Evolutionary conservation across 2,329 filamentous ascomycete genomes (phyloP).

Genomic region (Sporothrix curviconia): DNA sequence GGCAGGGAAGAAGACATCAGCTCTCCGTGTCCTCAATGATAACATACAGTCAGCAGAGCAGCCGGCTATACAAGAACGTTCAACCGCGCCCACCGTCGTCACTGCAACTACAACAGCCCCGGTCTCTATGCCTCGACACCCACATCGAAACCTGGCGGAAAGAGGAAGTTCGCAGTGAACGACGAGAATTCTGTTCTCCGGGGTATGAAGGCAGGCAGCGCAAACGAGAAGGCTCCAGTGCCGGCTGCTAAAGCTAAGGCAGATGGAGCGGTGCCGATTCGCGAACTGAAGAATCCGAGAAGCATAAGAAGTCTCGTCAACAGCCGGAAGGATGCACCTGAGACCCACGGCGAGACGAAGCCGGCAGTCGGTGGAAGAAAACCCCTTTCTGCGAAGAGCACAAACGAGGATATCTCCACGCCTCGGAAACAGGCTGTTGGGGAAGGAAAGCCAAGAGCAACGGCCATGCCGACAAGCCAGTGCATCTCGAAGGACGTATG

Average conservation of each 20-base stretch:
- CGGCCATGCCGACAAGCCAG: constrained; percentile 14
- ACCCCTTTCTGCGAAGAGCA: constrained; percentile 51
- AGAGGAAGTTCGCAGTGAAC: constrained; percentile 50
- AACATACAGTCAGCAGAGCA: not conserved
- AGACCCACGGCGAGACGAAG: constrained; percentile 20
- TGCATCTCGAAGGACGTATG: constrained; percentile 1
- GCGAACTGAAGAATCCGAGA: constrained; percentile 31
- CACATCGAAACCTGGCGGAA: constrained; percentile 41
- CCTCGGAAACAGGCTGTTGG: constrained; percentile 44
- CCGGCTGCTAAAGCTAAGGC: constrained; percentile 5
- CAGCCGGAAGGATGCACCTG: constrained; percentile 34
- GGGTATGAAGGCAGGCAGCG: constrained; percentile 23
- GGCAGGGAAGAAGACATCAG: not conserved
- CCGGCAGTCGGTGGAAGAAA: constrained; percentile 33
- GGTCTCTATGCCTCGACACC: not conserved
- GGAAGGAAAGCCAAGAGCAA: constrained; percentile 16
- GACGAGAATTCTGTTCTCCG: constrained; percentile 44
- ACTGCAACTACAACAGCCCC: not conserved
- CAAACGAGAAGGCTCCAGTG: constrained; percentile 25
- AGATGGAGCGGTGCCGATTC: constrained; percentile 16
- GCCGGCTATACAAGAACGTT: not conserved
- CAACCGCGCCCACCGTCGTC: not conserved
- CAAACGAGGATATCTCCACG: constrained; percentile 53
- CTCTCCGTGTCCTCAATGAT: not conserved
- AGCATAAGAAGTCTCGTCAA: constrained; percentile 41